phyloP scores from a whole-genome alignment of 2,329 filamentous ascomycete genomes.

The Trichoderma asperellum region DNA sequence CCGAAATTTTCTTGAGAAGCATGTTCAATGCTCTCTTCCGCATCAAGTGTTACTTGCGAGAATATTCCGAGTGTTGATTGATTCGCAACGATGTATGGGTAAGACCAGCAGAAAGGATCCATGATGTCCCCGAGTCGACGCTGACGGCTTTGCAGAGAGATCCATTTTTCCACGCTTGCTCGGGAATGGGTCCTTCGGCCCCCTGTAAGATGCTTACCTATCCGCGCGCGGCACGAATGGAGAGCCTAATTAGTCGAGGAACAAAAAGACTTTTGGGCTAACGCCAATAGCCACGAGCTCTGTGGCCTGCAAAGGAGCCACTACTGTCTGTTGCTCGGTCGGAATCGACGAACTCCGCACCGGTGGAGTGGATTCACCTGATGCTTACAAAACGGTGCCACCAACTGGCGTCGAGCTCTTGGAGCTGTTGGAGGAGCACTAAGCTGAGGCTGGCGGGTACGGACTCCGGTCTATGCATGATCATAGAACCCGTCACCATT shows the following conservation, averaged over 20 bases:
- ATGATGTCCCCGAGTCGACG: background rate
- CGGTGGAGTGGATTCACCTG: background rate
- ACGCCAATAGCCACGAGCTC: background rate
- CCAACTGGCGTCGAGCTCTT: constrained; percentile 3
- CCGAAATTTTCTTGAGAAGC: background rate
- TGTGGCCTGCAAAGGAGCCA: constrained; percentile 2
- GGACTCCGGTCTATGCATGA: constrained; percentile 4
- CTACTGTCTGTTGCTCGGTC: background rate
- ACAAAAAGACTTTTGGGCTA: background rate
- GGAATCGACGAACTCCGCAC: background rate
- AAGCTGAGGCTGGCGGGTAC: constrained; percentile 15
- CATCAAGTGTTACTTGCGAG: background rate
- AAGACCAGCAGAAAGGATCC: background rate
- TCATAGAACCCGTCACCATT: constrained; percentile 8
- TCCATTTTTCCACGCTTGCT: constrained; percentile 4
- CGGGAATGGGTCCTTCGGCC: background rate
- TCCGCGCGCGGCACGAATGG: constrained; percentile 10
- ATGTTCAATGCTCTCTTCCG: background rate
- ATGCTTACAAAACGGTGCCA: constrained; percentile 8
- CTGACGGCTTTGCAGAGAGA: background rate
- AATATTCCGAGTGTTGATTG: background rate
- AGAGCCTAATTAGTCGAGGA: background rate
- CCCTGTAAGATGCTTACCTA: constrained; percentile 9
- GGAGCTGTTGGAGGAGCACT: background rate
- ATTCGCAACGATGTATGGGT: background rate